phyloP scores from a whole-genome alignment of 2,329 filamentous ascomycete species.

The Apiospora hydei region DNA sequence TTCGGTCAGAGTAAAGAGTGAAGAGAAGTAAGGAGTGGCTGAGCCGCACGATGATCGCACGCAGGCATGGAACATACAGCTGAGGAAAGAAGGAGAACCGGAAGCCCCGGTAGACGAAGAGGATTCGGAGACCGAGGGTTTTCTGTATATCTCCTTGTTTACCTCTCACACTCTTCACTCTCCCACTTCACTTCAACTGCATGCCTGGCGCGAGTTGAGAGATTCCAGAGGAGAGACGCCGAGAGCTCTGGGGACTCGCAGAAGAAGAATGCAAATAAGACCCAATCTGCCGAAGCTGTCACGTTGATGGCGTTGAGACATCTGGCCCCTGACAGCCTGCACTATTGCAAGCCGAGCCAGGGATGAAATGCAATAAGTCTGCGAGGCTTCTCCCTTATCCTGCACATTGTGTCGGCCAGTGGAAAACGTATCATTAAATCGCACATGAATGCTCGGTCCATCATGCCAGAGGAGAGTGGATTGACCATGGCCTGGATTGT shows the following conservation, averaged over 20 bases:
- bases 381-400: background rate
- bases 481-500: background rate
- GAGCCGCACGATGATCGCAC: background rate
- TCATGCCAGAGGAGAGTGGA: background rate
- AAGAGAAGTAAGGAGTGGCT: conserved; percentile 9
- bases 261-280: conserved; percentile 18
- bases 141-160: conserved; percentile 12
- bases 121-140: background rate
- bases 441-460: background rate
- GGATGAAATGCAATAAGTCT: background rate
- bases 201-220: background rate
- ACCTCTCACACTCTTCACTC: background rate
- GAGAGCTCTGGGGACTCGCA: background rate
- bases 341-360: conserved; percentile 6
- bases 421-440: background rate
- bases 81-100: conserved; percentile 16
- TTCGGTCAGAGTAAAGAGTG: background rate
- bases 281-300: background rate
- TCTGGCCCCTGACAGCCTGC: background rate
- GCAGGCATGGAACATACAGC: background rate
- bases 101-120: background rate
- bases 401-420: background rate
- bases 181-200: conserved; percentile 7
- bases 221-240: conserved; percentile 12
- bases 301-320: conserved; percentile 20